Base-by-base conservation (phyloP, 441 rosid species). In the Gossypium aridum region DNA sequence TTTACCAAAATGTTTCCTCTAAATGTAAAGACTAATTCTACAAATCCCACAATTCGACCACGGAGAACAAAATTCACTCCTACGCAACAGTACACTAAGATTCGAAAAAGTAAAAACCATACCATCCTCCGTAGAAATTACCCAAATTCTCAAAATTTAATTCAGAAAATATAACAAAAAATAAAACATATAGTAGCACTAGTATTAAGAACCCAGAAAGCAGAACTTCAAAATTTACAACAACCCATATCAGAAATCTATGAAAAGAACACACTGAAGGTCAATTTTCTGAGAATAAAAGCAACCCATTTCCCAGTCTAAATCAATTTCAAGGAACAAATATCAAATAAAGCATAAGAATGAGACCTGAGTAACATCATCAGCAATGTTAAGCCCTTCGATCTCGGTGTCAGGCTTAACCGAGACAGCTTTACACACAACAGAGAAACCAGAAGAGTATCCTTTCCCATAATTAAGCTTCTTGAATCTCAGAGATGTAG, bases 331-430 rank as follows among this genome's bases (percentile, higher is more conserved):
- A 51, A 19, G 19, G 28, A 62, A 45, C 12, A 54, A 26, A 10
- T 13, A 20, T 13, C 16, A 63, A 34, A 3, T 12, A 39, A 34
- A 53, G 23, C 8, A 31, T n/a, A 9, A 34, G 28, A 14, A 39
- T 20, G 74, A 26, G 17, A 89, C 99, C 96, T 92, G 94, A 76
- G 96, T 83, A 16, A 93, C 99, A 79, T 90, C 89, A 0, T 90
- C 94, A n/a, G 99, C 99, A 78, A 92, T 87, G 85, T 94, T 92
- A 77, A 91, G 94, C 3, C 89, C 88, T 76, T 89, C 93, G 59
- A 87, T 70, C 59, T 84, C 92, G 74, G 92, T 82, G 76, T 80
- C 84, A 0, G 92, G 89, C 87, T 85, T 80, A 17, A 83, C 81
- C 45, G 95, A 86, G 6, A 89, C 94, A 37, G 97, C 94, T 78